Base-by-base conservation (phyloP, 257 asterid genomes). In the Cinchona pubescens region DNA sequence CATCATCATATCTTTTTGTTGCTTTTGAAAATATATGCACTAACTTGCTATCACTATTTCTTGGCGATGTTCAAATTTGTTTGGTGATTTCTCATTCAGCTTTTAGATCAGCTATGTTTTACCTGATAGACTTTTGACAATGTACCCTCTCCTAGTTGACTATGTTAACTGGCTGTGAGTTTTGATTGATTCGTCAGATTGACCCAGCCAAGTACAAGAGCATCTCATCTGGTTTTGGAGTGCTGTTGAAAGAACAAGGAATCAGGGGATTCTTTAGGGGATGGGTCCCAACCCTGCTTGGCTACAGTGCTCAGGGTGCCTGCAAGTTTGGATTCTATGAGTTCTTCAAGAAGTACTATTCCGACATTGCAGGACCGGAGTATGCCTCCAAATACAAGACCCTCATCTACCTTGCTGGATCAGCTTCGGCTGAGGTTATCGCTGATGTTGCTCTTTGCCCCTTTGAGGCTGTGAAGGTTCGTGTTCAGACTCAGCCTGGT, bases 231-330 rank as follows among this genome's bases (percentile, higher is more conserved):
- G 90, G 90, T 9, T 88, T 84, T 42, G 92, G 92, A 11, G 82
- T 88, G 29, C 71, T 88, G 73, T 78, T 86, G 34, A 83, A 79
- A 85, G 90, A 88, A 75, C 90, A 88, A 80, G 90, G 89, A 15
- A 62, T 79, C 61, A 81, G 62, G 84, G 90, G 92, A 49, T 88
- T 88, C 81, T 88, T 86, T 69, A 84, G 89, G 76, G 92, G 90
- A 75, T 86, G 90, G 90, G 89, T 88, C 69, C 92, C 90, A 37
- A 86, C 90, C 59, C 82, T 88, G 68, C 77, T 88, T 37, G 92
- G 92, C 48, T 86, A 86, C 84, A 86, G 92, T 78, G 92, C 90
- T 67, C 92, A 86, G 87, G 92, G 92, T 62, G 92, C 92, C 55
- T 79, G 92, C 87, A 88, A 88, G 82, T 86, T 88, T 38, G 92